Percentiles rank a stretch among this genome's conserved stretches.
Conservation (phyloP, 352 stramenopile species). For the Pelagophyceae sp. region DNA sequence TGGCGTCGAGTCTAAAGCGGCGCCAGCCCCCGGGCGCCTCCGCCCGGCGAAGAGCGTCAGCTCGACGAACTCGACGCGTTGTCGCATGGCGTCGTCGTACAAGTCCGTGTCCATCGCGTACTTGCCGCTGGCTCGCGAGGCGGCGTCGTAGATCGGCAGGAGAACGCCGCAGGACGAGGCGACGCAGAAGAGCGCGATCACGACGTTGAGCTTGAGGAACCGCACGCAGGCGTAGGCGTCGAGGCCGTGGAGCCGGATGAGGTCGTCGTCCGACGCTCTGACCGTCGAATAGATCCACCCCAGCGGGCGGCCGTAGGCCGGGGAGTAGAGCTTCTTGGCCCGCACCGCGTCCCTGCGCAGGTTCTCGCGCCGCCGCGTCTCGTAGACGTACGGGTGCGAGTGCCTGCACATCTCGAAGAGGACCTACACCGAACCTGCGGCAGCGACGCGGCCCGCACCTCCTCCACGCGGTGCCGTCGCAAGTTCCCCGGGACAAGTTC, state of each 20-base stretch:
- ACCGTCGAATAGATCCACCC: not conserved
- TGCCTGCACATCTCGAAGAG: not conserved
- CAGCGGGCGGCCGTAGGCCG: not conserved
- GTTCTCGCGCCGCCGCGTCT: not conserved
- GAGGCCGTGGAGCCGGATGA: constrained; percentile 21
- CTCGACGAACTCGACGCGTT: not conserved
- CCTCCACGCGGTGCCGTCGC: no score
- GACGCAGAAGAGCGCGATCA: not conserved
- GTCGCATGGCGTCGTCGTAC: not conserved
- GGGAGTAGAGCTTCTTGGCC: not conserved
- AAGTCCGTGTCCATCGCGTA: not conserved
- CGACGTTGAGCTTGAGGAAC: constrained; percentile 9
- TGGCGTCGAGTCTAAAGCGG: not conserved
- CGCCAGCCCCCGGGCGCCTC: not conserved
- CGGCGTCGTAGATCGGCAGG: constrained; percentile 15
- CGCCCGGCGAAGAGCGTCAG: not conserved
- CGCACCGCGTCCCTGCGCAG: not conserved
- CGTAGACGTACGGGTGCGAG: not conserved
- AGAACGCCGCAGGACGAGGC: not conserved
- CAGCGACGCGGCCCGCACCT: no score
- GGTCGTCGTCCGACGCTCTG: constrained; percentile 3
- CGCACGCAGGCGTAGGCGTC: constrained; percentile 22
- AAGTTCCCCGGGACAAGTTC: no score
- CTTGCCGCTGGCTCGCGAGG: not conserved
- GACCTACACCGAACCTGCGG: no score